A percentile compares a stretch with the other conserved stretches of the same genome.
These are phyloP conservation scores for Nothophytophthora sp. DNA, from an alignment of 352 stramenopile genomes.

Conservation along the genomic window DNA sequence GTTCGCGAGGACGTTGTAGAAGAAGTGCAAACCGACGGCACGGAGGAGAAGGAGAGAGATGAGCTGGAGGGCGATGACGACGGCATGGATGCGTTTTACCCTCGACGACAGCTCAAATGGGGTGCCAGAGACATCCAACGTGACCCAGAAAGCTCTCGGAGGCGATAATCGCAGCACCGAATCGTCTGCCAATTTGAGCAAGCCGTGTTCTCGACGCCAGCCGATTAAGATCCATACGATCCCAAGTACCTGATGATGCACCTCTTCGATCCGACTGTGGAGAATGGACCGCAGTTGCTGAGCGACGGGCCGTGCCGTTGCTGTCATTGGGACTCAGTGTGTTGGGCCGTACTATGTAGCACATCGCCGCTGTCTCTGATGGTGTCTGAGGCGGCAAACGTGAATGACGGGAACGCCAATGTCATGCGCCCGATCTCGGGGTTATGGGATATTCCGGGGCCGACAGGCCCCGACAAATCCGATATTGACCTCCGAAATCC, in stretches of 20 bases:
- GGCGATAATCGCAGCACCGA: constrained; percentile 5
- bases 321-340: constrained; percentile 70
- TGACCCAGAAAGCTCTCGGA: constrained; percentile 5
- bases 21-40: background rate
- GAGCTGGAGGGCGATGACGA: background rate
- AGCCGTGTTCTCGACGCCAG: background rate
- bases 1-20: constrained; percentile 33
- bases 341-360: constrained; percentile 82
- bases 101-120: constrained; percentile 18
- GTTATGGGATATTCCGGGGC: too few species aligned
- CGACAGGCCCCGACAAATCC: too few species aligned
- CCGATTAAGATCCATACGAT: constrained; percentile 31
- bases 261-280: constrained; percentile 65
- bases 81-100: constrained; percentile 30
- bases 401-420: too few species aligned
- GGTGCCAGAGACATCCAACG: background rate
- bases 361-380: too few species aligned
- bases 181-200: background rate
- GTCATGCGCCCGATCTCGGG: too few species aligned
- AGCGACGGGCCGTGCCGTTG: constrained; percentile 44
- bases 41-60: background rate
- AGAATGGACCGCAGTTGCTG: constrained; percentile 63
- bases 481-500: too few species aligned
- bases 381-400: too few species aligned
- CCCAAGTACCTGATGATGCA: constrained; percentile 84